Percentiles rank a stretch among this genome's conserved stretches.
These are phyloP conservation scores for Silene coronaria DNA, from an alignment of 179 eudicot genomes.

Conservation along the genomic window DNA sequence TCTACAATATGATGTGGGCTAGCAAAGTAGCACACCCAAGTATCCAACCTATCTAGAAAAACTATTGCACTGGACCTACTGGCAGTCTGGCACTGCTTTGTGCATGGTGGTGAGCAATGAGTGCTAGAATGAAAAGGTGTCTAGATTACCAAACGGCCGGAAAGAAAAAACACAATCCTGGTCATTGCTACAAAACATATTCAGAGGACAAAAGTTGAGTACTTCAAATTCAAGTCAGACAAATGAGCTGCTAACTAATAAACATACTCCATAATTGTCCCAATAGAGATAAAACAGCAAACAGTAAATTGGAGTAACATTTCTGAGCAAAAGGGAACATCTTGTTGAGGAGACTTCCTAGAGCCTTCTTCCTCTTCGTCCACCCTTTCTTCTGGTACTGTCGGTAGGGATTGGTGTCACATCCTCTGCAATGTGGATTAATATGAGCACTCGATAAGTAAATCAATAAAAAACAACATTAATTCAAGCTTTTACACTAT, in stretches of 20 bases:
- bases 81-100: no score
- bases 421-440: conserved; percentile 51
- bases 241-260: neutral
- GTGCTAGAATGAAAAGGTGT: neutral
- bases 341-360: conserved; percentile 21
- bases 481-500: neutral
- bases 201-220: neutral
- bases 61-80: no score
- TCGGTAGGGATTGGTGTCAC: conserved; percentile 79
- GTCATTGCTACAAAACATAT: conserved; percentile 4
- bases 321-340: neutral
- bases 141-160: neutral
- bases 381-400: conserved; percentile 84
- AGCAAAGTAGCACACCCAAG: no score
- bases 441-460: neutral
- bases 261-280: neutral
- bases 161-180: neutral
- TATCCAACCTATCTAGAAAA: no score
- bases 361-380: conserved; percentile 85
- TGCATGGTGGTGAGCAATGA: no score
- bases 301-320: neutral
- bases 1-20: no score
- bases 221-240: neutral
- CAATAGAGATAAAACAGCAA: neutral
- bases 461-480: neutral